Percentiles rank a stretch among this genome's conserved stretches.
phyloP scores from a whole-genome alignment of 257 asterid species.

The Solanum paucissectum region DNA sequence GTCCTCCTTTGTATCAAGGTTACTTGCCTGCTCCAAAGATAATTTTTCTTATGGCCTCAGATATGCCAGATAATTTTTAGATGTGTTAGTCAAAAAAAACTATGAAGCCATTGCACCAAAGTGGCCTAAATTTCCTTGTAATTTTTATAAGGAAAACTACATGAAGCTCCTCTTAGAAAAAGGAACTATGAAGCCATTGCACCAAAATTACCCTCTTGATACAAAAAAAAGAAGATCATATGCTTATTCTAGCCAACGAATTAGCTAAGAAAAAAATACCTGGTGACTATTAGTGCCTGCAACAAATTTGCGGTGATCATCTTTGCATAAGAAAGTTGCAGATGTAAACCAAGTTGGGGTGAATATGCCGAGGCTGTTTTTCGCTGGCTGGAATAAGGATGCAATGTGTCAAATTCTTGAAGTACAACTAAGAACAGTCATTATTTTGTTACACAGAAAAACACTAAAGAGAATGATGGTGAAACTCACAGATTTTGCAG shows the following conservation, averaged over 20 bases:
- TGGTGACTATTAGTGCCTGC: constrained; percentile 81
- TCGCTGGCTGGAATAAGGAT: constrained; percentile 56
- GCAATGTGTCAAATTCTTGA: constrained; percentile 5
- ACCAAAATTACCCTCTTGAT: neutral
- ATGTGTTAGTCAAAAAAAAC: neutral
- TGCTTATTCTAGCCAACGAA: neutral
- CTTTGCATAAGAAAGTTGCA: constrained; percentile 65
- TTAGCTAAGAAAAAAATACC: constrained; percentile 26
- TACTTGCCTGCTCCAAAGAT: no score
- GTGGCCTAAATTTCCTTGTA: no score
- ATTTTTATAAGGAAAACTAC: neutral
- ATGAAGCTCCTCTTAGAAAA: neutral
- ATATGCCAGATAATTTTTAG: neutral
- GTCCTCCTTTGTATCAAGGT: no score
- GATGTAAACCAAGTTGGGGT: constrained; percentile 87
- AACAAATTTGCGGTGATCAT: constrained; percentile 82
- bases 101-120: no score
- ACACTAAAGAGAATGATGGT: neutral
- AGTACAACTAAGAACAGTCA: neutral
- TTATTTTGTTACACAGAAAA: neutral
- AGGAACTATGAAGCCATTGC: neutral
- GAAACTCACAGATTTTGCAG: constrained; percentile 70
- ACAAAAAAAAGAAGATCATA: neutral
- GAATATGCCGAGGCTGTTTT: constrained; percentile 72
- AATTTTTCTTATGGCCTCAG: neutral